phyloP scores from a whole-genome alignment of 805 yeast genomes.

The Barnettozyma californica region DNA sequence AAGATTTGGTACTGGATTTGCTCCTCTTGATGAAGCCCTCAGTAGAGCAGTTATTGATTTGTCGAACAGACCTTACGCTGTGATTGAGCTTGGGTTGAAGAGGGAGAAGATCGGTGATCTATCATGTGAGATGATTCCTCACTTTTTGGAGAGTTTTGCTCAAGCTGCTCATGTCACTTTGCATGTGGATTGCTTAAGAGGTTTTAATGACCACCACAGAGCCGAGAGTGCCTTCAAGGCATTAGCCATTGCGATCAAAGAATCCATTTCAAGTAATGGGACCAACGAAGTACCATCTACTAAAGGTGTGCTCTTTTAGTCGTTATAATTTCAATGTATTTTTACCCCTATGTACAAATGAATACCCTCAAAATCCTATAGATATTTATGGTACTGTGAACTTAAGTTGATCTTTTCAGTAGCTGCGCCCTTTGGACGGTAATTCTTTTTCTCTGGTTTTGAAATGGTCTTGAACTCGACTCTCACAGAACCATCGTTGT shows the following conservation, averaged over 20 bases:
- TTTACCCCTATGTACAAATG: conserved; percentile 3
- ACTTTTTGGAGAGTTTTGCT: conserved; percentile 90
- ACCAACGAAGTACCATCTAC: conserved; percentile 92
- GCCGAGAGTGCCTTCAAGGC: conserved; percentile 97
- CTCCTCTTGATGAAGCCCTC: conserved; percentile 94
- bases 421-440: background rate
- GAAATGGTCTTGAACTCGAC: background rate
- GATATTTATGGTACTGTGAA: background rate
- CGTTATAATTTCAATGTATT: background rate
- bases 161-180: conserved; percentile 85
- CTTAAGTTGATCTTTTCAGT: background rate
- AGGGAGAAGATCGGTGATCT: conserved; percentile 92
- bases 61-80: conserved; percentile 90
- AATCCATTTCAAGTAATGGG: conserved; percentile 79
- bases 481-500: conserved; percentile 32
- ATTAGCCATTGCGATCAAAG: conserved; percentile 84
- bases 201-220: conserved; percentile 93
- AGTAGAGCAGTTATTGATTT: conserved; percentile 95
- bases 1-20: conserved; percentile 89
- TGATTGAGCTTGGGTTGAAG: conserved; percentile 80
- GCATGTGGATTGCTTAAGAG: conserved; percentile 92
- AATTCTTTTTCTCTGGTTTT: background rate
- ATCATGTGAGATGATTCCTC: conserved; percentile 97
- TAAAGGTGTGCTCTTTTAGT: conserved; percentile 79
- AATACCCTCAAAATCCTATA: background rate